Evolutionary conservation across 331 rosid species (phyloP), one percentile per base, ranked within the genome.

Genomic region (Quercus tomentella): DNA sequence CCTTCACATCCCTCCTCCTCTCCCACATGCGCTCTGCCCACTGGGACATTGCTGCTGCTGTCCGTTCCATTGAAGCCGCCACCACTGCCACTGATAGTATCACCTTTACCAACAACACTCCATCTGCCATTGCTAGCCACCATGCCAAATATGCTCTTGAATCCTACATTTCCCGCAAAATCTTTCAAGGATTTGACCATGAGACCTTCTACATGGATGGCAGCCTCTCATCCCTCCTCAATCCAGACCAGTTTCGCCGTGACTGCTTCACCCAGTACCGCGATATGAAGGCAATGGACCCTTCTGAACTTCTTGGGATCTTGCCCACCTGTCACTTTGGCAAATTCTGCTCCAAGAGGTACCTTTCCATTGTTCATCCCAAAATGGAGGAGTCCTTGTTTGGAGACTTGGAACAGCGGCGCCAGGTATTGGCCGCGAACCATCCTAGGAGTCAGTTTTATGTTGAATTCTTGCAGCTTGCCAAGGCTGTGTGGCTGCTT

Each of bases 131-230:
- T 51, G 81, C 93, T 0, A 57, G 86, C 57, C 92, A 91, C 80
- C 94, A 93, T 74, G 98, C 99, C 69, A 95, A 93, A 84, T 90
- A 87, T 79, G 99, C 97, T 45, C 90, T 95, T 23, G 98, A 95
- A 69, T 95, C 98, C 4, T 95, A 95, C 67, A 84, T 95, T 70
- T 86, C 92, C 2, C 80, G 92, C 81, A 93, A 95, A 82, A 72
- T 93, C 72, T 93, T 95, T 81, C 98, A 95, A 80, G 98, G 96
- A 17, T 95, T 95, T 26, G 98, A 91, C 81, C 96, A 95, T 2
- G 99, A 95, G 88, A 93, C 97, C 21, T 95, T 93, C 87, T 95
- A 95, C 84, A 95, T 95, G 99, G 99, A 95, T 58, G 98, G 99
- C 12, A 95, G 99, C 87, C 97, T 95, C 77, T 90, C 97, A 65